A percentile compares a stretch with the other conserved stretches of the same genome.
These are phyloP conservation scores for Globisporangium canariense DNA, from an alignment of 352 stramenopile genomes.

Conservation along the genomic window DNA sequence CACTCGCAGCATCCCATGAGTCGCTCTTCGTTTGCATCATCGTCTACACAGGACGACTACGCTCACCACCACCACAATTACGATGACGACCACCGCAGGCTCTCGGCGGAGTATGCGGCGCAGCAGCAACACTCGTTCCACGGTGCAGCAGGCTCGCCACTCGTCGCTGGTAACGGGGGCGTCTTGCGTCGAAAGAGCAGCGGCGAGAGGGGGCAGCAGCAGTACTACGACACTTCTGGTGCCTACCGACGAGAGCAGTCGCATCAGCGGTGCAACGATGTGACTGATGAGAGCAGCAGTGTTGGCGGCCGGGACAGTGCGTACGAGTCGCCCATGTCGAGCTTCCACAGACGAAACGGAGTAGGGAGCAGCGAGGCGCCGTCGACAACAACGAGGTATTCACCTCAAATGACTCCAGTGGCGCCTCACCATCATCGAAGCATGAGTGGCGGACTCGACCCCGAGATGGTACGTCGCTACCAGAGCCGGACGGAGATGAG, in stretches of 20 bases:
- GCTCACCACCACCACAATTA: neutral
- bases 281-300: neutral
- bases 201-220: neutral
- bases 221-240: slow-evolving; percentile 7
- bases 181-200: neutral
- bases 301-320: neutral
- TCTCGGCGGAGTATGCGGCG: slow-evolving; percentile 8
- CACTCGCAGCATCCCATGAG: neutral
- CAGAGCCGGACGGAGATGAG: slow-evolving; percentile 6
- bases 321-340: neutral
- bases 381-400: neutral
- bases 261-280: slow-evolving; percentile 6
- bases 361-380: neutral
- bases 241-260: slow-evolving; percentile 4
- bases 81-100: slow-evolving; percentile 2
- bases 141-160: neutral
- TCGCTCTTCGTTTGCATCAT: slow-evolving; percentile 13
- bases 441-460: neutral
- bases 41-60: slow-evolving; percentile 9
- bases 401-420: neutral
- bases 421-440: neutral
- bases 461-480: slow-evolving; percentile 5
- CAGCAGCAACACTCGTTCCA: slow-evolving; percentile 1
- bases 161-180: neutral
- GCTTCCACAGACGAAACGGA: neutral